Base-by-base conservation (phyloP, 805 yeast species). In the Nematodospora valgi region DNA sequence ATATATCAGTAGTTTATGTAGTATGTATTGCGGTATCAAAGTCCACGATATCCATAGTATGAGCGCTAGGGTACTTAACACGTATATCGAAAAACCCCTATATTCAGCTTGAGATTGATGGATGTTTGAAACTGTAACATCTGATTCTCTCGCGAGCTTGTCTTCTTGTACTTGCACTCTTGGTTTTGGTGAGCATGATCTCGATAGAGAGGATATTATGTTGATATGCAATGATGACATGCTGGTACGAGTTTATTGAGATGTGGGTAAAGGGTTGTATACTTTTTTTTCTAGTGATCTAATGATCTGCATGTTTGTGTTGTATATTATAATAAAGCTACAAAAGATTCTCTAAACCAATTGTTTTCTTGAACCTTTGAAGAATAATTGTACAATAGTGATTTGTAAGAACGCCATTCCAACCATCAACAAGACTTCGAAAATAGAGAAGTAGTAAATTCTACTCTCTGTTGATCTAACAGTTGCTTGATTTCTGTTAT, bases 401-500 rank as follows among this genome's bases (percentile, higher is more conserved):
- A 82, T 77, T 56, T 84, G 93, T 50, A 79, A 71, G 17, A 65
- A 67, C 13, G 87, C 85, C 84, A 84, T 78, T 23, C 78, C 80
- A 32, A 82, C 86, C 75, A 83, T 83, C 48, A 82, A 68, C 27
- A 76, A 56, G 45, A 86, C 83, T 55, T 82, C 88, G 39, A 78
- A 61, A 35, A 85, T 62, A 30, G 89, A 79, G 52, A 85, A 76
- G 75, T 82, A 86, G 54, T 83, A 81, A 40, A 86, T 74, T 55
- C 95, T 78, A 13, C 80, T 66, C 52, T 82, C 86, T 21, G 95
- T 86, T 33, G 86, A 77, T 58, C 72, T 71, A 44, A 86, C 96
- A 27, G 96, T 86, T 33, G 82, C 77, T 76, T 86, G 93, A 65
- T 91, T 91, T 65, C 98, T 77, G 64, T 79, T 79, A 62, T 86